Percentiles rank a stretch among this genome's conserved stretches.
phyloP scores from a whole-genome alignment of 2,329 filamentous ascomycete species.

The Microdochium nivale region DNA sequence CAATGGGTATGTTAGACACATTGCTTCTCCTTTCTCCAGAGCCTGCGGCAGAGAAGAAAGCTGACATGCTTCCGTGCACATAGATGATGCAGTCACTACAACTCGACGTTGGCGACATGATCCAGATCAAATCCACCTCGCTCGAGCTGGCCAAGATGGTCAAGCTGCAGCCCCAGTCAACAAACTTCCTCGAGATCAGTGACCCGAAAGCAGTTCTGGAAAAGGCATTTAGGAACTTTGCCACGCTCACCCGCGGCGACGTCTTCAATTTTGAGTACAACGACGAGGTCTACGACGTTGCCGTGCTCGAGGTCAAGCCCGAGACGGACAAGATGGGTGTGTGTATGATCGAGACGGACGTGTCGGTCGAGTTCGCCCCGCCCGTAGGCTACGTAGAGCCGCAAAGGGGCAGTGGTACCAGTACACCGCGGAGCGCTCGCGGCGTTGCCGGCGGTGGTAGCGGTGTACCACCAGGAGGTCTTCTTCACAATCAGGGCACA shows the following conservation, averaged over 20 bases:
- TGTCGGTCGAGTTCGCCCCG: slow-evolving; percentile 91
- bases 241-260: slow-evolving; percentile 85
- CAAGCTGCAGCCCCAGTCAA: slow-evolving; percentile 91
- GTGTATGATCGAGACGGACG: slow-evolving; percentile 91
- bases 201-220: slow-evolving; percentile 96
- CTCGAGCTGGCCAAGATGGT: slow-evolving; percentile 85
- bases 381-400: slow-evolving; percentile 93
- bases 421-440: slow-evolving; percentile 63
- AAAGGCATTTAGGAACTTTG: slow-evolving; percentile 93
- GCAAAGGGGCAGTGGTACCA: slow-evolving; percentile 69
- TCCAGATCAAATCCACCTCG: slow-evolving; percentile 92
- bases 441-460: slow-evolving; percentile 22
- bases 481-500: slow-evolving; percentile 75
- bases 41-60: too few species aligned
- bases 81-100: slow-evolving; percentile 90
- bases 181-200: slow-evolving; percentile 90
- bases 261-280: slow-evolving; percentile 97
- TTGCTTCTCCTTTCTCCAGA: too few species aligned
- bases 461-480: slow-evolving; percentile 60
- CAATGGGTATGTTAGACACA: slow-evolving; percentile 62
- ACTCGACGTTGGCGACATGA: slow-evolving; percentile 85
- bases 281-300: slow-evolving; percentile 85
- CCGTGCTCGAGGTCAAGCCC: slow-evolving; percentile 88
- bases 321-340: slow-evolving; percentile 75
- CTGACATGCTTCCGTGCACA: not conserved